Evolutionary conservation across 805 yeast genomes (phyloP), one percentile per base, ranked within the genome.

Genomic region (Metschnikowia dekortorum): DNA sequence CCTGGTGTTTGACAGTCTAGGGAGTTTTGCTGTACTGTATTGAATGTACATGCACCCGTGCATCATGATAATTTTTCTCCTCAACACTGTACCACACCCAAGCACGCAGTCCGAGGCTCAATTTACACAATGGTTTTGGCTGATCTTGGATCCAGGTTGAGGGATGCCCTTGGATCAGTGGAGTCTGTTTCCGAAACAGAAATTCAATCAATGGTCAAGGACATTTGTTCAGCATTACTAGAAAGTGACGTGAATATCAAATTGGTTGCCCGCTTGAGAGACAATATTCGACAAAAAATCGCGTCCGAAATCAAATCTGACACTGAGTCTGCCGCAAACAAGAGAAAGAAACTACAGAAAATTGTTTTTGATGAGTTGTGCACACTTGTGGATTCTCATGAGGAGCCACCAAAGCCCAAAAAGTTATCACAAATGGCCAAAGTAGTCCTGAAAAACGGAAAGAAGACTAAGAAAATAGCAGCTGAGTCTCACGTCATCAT

Each of bases 171-270:
- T 35, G 70, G 75, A 14, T 62, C 67, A 6, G 73, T 73, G 33
- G 71, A 70, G 16, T 68, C 74, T 6, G 77, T 72, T 5, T 65
- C 74, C 4, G 69, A 66, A 43, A 65, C 63, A 33, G 78, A 74
- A 47, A 65, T 74, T 40, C 65, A 64, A 39, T 51, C 61, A 32
- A 81, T 91, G 85, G 72, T 94, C 59, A 92, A 92, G 66, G 96
- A 87, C 60, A 84, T 92, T 46, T 88, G 95, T 51, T 84, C 87
- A 52, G 99, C 99, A 0, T 77, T 92, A 50, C 74, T 94, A 51
- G 97, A 91, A 68, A 79, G 94, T n/a, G 99, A 92, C 68, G 98
- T 92, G 26, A 94, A 94, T 63, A 84, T 94, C 64, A 82, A 80
- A 58, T 75, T 92, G 44, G 99, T 92, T 30, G 82, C 88, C 36